These are phyloP conservation scores for Emericellopsis terricola DNA, from an alignment of 495 filamentous ascomycete species.

Conservation along the genomic window DNA sequence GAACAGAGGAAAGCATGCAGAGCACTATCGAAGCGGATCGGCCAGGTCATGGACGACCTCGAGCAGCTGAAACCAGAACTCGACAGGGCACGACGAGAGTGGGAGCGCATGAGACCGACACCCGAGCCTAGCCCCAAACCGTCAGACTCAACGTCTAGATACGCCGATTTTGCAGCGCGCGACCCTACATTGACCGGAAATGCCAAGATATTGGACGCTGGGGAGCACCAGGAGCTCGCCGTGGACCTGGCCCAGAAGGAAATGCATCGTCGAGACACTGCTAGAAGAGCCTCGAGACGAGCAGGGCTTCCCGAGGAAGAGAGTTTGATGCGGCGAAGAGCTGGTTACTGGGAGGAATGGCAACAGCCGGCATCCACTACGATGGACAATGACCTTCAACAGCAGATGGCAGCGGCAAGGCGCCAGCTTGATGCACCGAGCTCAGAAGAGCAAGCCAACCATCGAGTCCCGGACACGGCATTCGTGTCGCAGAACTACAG, in stretches of 20 bases:
- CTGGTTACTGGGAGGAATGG: too few species aligned
- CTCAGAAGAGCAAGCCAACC: not conserved
- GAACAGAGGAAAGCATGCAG: slow-evolving; percentile 12
- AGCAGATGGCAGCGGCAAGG: slow-evolving; percentile 30
- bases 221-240: slow-evolving; percentile 55
- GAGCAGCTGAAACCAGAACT: slow-evolving; percentile 30
- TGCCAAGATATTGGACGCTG: slow-evolving; percentile 39
- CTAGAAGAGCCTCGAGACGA: slow-evolving; percentile 33
- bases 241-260: slow-evolving; percentile 61
- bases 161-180: slow-evolving; percentile 20
- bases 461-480: not conserved
- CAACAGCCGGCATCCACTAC: too few species aligned
- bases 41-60: slow-evolving; percentile 30
- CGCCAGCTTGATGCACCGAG: slow-evolving; percentile 15
- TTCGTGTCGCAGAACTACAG: slow-evolving; percentile 13
- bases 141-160: slow-evolving; percentile 6
- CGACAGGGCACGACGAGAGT: slow-evolving; percentile 15
- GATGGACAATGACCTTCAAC: slow-evolving; percentile 29
- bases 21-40: slow-evolving; percentile 10
- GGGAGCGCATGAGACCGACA: slow-evolving; percentile 8
- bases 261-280: slow-evolving; percentile 46
- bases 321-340: slow-evolving; percentile 30
- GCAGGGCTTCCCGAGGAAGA: slow-evolving; percentile 35
- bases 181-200: slow-evolving; percentile 28
- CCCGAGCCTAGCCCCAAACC: not conserved